Evolutionary conservation across 1,139 yeast species (phyloP), one percentile per base, ranked within the genome.

Genomic region (Eremothecium gossypii): DNA sequence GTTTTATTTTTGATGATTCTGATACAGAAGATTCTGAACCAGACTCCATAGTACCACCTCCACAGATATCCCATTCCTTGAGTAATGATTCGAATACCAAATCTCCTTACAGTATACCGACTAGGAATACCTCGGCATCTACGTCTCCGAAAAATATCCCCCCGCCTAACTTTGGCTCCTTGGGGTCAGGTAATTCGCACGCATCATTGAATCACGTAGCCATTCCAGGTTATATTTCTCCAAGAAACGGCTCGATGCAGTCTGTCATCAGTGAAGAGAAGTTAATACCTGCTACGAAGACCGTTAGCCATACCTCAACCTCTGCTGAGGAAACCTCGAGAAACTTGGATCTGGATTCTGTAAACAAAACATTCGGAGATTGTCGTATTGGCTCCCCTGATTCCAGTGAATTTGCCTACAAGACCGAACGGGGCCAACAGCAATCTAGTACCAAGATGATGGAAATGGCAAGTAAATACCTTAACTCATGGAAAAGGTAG

Each of bases 141-240:
- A 34, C 37, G 7, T 34, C 37, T n/a, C 37, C 37, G 4, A 34
- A 34, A 29, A 23, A 11, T 8, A 34, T 34, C 37, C 37, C 37
- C 5, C 37, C 37, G 14, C 37, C 37, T 10, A 34, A 34, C 14
- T 27, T 51, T 35, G 43, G 48, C 32, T 49, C 46, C 42, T 47
- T 53, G 37, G 41, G 57, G 39, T 43, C 58, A 14, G 49, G 58
- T 2, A 54, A 59, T 35, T 51, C 59, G 40, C 51, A 46, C 39
- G 57, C 62, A 2, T 66, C 77, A 8, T 59, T 74, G 33, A 71
- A 76, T 39, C 75, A 72, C 49, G 76, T 75, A 17, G 79, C 79
- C 2, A 78, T 71, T 9, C 56, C 58, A 9, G 68, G 68, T 1
- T 61, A 52, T 38, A 62, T 64, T 33, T 52, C 64, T 1, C 65